Evolutionary conservation across 768 basidiomycete genomes (phyloP), one percentile per base, ranked within the genome.

Genomic region (Hemileccinum impolitum): DNA sequence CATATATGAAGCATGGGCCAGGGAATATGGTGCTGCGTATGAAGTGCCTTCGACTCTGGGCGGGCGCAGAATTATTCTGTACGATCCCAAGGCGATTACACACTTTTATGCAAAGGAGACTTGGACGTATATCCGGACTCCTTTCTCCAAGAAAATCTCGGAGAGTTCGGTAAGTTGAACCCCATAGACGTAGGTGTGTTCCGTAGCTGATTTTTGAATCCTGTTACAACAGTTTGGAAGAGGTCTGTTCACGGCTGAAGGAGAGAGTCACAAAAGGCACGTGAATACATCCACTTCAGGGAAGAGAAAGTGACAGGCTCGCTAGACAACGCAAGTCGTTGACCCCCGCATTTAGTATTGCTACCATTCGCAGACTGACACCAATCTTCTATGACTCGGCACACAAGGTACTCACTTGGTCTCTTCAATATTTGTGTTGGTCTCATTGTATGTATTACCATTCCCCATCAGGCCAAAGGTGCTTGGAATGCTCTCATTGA

Each of bases 261-360:
- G 73, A 15, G 77, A 78, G 15, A 71, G 65, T 45, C 78, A 80
- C 43, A 67, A 61, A 39, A 66, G 76, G 76, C 70, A 43, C 4
- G 52, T 51, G 15, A 3, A 4, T 17, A 1, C 4, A 2, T 12
- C 2, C 1, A 10, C 12, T 6, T 5, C 34, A 13, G 10, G 3
- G 7, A 13, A 34, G 13, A 14, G 12, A 15, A 1, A 36, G 15
- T 43, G 15, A 53, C 17, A 2, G 2, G 40, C 25, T 3, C 5
- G 15, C 31, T 7, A 64, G 63, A 38, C 63, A 62, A 47, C 64
- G 63, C 39, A 63, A 58, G 51, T 51, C 63, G 8, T 40, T 64
- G 41, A 57, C 63, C 0, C 63, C 63, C 0, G 64, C 64, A 0
- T 65, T 65, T 23, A 63, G 55, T 19, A 43, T 54, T 13, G 48